Conservation (phyloP, 2,329 filamentous ascomycete genomes). For the Fusarium nodosum region DNA sequence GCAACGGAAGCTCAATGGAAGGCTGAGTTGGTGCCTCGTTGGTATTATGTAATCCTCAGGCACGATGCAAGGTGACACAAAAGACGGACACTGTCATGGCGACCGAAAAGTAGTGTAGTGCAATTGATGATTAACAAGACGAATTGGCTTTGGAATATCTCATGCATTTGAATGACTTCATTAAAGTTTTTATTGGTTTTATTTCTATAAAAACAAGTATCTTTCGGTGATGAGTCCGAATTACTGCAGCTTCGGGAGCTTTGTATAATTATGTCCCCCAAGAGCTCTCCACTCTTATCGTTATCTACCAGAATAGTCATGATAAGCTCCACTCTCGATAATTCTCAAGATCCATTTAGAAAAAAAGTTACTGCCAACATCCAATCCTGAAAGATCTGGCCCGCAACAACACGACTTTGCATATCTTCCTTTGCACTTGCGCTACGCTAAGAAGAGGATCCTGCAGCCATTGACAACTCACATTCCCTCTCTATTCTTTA, state of each 20-base stretch:
- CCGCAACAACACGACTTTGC: constrained; percentile 43
- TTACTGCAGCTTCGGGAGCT: not conserved
- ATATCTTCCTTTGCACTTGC: constrained; percentile 43
- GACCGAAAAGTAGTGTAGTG: not conserved
- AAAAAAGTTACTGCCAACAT: constrained; percentile 49
- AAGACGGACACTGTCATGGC: not conserved
- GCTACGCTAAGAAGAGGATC: constrained; percentile 35
- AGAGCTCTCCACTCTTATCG: constrained; percentile 37
- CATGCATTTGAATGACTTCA: no score
- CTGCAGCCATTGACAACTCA: constrained; percentile 44
- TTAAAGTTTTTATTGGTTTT: no score
- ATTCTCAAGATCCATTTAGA: constrained; percentile 43
- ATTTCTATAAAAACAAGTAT: not conserved
- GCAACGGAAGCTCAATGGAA: constrained; percentile 52
- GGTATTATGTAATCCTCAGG: constrained; percentile 52
- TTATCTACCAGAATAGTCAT: constrained; percentile 27
- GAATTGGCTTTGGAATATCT: not conserved
- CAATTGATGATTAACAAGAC: not conserved
- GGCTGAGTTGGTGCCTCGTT: constrained; percentile 54
- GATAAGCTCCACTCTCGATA: constrained; percentile 43
- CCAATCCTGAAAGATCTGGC: constrained; percentile 36
- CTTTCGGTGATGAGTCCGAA: no score
- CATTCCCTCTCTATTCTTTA: constrained; percentile 24
- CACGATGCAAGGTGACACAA: constrained; percentile 37
- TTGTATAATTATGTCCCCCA: constrained; percentile 41